Evolutionary conservation across 139 green algal genomes (phyloP), one percentile per base, ranked within the genome.

Genomic region (Spirogloea muscicola): DNA sequence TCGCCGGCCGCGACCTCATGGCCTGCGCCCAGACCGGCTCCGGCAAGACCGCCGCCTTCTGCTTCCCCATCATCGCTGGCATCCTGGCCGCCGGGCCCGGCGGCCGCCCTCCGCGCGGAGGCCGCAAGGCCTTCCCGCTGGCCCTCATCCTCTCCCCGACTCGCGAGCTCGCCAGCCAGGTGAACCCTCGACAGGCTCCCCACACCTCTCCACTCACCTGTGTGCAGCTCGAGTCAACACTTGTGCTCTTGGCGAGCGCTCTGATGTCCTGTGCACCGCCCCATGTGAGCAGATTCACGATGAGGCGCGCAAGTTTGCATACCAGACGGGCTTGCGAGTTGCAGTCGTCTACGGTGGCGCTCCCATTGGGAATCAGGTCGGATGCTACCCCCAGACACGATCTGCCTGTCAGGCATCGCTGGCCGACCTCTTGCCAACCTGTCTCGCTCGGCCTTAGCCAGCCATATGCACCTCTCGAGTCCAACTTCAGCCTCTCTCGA

Each of bases 41-140:
- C 2, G 94, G 94, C 72, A 99, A 99, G 82, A 99, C 95, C 2
- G 94, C 94, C 34, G 93, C 91, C 37, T 98, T 98, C 85, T 97
- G 91, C 86, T 97, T 99, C 82, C 94, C 94, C 49, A 98, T 99
- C 69, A 96, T 99, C 57, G 82, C 81, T 18, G 86, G 86, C 73
- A 93, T 97, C 70, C 72, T 97, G 82, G 75, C 64, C 84, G 87
- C 61, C 84, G 91, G 81, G 82, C 89, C 38, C 78, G 78, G 31
- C 74, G 73, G 39, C 72, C 27, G 36, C 41, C 37, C 60, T 13
- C 85, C 76, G 81, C 21, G 33, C 31, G 61, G 69, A 13, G 69
- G 62, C 43, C 87, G 93, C 70, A 96, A 96, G 82, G 91, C 91
- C 21, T 93, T 88, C 44, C 93, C 93, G 1, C 72, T 89, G 49